These are phyloP conservation scores for Tylopilus sp. DNA, from an alignment of 1,284 basidiomycete genomes.

Conservation along the genomic window DNA sequence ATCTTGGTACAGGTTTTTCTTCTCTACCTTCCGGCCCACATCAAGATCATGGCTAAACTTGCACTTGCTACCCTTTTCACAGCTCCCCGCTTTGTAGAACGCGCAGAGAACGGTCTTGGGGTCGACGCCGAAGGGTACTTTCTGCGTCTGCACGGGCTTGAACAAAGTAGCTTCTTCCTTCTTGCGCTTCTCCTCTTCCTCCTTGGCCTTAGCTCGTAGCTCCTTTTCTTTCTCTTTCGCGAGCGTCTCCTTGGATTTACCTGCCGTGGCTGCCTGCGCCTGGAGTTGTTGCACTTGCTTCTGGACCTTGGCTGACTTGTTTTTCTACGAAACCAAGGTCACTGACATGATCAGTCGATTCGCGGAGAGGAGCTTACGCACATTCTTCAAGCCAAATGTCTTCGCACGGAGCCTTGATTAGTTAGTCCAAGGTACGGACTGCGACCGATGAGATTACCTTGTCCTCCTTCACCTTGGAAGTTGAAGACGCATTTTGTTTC, in stretches of 20 bases:
- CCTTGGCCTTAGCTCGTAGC: conserved; percentile 71
- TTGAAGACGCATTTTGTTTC: conserved; percentile 49
- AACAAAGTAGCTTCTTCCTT: conserved; percentile 84
- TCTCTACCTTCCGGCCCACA: conserved; percentile 88
- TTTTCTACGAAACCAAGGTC: conserved; percentile 60
- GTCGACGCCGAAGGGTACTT: conserved; percentile 93
- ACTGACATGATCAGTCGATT: conserved; percentile 7
- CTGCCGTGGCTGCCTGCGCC: conserved; percentile 65
- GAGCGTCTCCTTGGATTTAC: conserved; percentile 74
- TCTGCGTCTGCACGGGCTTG: conserved; percentile 76
- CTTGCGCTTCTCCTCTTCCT: conserved; percentile 78
- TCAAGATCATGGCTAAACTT: conserved; percentile 95
- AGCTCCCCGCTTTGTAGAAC: conserved; percentile 85
- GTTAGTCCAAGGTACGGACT: conserved; percentile 24
- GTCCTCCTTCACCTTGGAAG: conserved; percentile 69
- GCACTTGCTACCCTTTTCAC: conserved; percentile 89
- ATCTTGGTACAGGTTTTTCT: conserved; percentile 96
- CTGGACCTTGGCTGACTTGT: conserved; percentile 92
- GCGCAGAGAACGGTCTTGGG: conserved; percentile 89
- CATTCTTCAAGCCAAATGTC: conserved; percentile 95
- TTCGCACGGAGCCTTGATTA: conserved; percentile 39
- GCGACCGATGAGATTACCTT: conserved; percentile 48
- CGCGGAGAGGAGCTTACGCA: conserved; percentile 35
- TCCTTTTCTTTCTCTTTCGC: conserved; percentile 86
- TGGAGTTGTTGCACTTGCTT: conserved; percentile 78